Percentiles rank a stretch among this genome's conserved stretches.
phyloP scores from a whole-genome alignment of 2,329 filamentous ascomycete genomes.

The Phialophora verrucosa region DNA sequence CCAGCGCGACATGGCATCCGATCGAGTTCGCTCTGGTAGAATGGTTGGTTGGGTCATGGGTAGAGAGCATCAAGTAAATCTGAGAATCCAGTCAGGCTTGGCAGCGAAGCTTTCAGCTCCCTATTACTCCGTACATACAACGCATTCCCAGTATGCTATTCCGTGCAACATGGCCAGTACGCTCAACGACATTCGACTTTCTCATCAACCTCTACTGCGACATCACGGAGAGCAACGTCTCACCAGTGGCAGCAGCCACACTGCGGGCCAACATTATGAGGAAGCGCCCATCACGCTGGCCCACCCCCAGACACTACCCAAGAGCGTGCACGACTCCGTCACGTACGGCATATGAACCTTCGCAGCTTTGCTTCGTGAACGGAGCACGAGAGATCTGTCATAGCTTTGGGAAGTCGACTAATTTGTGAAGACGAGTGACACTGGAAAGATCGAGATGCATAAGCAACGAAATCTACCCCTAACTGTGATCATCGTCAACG shows the following conservation, averaged over 20 bases:
- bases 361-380: neutral
- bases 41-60: neutral
- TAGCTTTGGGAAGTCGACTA: neutral
- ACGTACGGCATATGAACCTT: too few relatives aligned
- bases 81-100: slow-evolving; percentile 24
- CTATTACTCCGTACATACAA: too few relatives aligned
- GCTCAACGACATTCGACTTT: too few relatives aligned
- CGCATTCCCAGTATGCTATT: too few relatives aligned
- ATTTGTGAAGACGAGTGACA: neutral
- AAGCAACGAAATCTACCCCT: neutral
- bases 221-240: too few relatives aligned
- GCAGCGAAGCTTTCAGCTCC: neutral
- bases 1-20: slow-evolving; percentile 30
- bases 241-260: too few relatives aligned
- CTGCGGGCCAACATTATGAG: too few relatives aligned
- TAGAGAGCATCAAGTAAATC: slow-evolving; percentile 8
- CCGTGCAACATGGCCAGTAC: too few relatives aligned
- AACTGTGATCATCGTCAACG: slow-evolving; percentile 18
- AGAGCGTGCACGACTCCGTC: too few relatives aligned
- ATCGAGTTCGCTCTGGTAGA: slow-evolving; percentile 4
- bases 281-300: too few relatives aligned
- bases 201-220: too few relatives aligned
- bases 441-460: neutral
- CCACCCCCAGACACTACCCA: too few relatives aligned
- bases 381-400: neutral